Evolutionary conservation across 2,329 filamentous ascomycete species (phyloP), one percentile per base, ranked within the genome.

Genomic region (Aspergillus fischeri): DNA sequence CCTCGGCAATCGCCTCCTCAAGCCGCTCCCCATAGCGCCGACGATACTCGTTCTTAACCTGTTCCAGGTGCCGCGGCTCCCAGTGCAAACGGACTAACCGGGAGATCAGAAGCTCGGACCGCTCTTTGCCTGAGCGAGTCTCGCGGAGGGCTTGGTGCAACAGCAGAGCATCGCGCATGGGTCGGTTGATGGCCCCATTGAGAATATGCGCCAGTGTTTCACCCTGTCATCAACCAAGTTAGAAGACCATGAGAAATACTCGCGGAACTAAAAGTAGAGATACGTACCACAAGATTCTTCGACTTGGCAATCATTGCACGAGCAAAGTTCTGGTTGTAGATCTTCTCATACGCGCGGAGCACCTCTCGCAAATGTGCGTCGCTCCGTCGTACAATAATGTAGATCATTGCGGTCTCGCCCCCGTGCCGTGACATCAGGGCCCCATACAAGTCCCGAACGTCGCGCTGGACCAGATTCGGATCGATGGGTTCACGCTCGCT

Each of bases 141-240:
- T 88, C 84, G 21, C 86, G 88, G 63, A 97, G 86, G 1, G 94
- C 93, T 77, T 97, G 94, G 74, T 96, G 87, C 1, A 99, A 81
- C 2, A 97, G 86, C 41, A 97, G 83, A 3, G 93, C 91, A 73
- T 97, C 94, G 55, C 94, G 90, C 61, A 96, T 91, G 5, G 94
- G 92, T 58, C 90, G 90, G 78, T 97, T 97, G 78, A 97, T 96
- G 56, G 96, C 87, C 67, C 94, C 94, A 76, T 97, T 97, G 69
- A 99, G 87, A 65, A 97, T 91, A 75, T 97, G 94, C 0, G 92
- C 91, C 41, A 97, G 86, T 21, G 96, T 86, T 78, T 99, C 94
- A 62, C 94, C 94, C 92, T 97, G 65, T 7, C 54, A 35, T 66
- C 50, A 49, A 35, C 61, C 59, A 60, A 58, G 11, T n/a, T 17